phyloP scores from a whole-genome alignment of 192 early-diverging fungal species.

The Geosiphon pyriformis region DNA sequence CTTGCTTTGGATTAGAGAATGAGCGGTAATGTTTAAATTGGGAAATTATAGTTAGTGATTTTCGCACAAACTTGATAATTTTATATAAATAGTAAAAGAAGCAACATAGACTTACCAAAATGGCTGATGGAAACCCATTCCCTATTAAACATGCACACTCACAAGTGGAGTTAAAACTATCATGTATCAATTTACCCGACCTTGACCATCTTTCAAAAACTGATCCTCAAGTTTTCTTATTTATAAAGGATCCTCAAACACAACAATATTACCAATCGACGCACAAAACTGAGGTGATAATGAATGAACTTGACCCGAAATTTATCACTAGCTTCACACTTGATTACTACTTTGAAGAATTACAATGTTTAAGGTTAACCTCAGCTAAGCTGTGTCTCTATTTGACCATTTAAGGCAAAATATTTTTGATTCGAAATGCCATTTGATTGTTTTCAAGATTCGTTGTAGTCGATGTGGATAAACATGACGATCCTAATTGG shows the following conservation, averaged over 20 bases:
- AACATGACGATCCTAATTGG: slow-evolving; percentile 33
- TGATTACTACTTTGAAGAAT: slow-evolving; percentile 45
- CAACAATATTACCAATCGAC: slow-evolving; percentile 14
- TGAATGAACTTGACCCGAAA: slow-evolving; percentile 41
- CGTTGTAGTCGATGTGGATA: slow-evolving; percentile 37
- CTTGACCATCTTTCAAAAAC: slow-evolving; percentile 38
- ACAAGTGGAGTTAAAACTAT: slow-evolving; percentile 18
- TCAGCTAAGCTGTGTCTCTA: no score
- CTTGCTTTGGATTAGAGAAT: no score
- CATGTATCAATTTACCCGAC: slow-evolving; percentile 22
- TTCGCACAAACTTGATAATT: no score
- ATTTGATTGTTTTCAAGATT: slow-evolving; percentile 24
- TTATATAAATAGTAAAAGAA: no score
- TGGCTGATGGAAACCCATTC: no score
- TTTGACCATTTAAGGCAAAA: no score
- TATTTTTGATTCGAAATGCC: not conserved
- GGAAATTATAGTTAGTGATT: no score
- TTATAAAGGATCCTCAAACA: slow-evolving; percentile 23
- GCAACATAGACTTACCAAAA: no score
- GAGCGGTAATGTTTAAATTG: no score
- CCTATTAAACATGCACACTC: slow-evolving; percentile 18
- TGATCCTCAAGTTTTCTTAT: slow-evolving; percentile 33
- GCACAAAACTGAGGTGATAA: slow-evolving; percentile 38
- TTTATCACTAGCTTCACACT: slow-evolving; percentile 37
- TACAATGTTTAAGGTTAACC: slow-evolving; percentile 32